Percentiles rank a stretch among this genome's conserved stretches.
Conservation (phyloP, 2,329 filamentous ascomycete genomes). For the Colletotrichum spinosum region DNA sequence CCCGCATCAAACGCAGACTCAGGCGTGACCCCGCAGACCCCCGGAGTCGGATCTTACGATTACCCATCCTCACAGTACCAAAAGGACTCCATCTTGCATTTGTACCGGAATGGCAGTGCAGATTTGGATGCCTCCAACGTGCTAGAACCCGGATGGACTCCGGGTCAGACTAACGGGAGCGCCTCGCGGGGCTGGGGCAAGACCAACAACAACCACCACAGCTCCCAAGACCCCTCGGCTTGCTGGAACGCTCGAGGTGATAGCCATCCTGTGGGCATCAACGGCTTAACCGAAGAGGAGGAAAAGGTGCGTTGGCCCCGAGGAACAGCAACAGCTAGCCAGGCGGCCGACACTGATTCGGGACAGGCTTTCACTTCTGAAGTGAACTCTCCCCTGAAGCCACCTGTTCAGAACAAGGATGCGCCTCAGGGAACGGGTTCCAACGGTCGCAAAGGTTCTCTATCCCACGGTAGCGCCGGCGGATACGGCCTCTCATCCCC, state of each 20-base stretch:
- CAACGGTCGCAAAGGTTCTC: conserved; percentile 83
- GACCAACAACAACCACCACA: conserved; percentile 76
- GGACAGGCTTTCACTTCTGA: conserved; percentile 81
- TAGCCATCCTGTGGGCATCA: conserved; percentile 77
- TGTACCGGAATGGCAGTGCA: conserved; percentile 66
- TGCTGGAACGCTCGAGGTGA: conserved; percentile 87
- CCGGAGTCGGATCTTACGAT: conserved; percentile 44
- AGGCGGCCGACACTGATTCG: conserved; percentile 21
- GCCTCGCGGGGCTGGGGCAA: conserved; percentile 80
- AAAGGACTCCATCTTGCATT: conserved; percentile 81
- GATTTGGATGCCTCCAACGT: conserved; percentile 70
- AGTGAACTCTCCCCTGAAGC: conserved; percentile 94
- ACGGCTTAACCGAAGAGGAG: conserved; percentile 74
- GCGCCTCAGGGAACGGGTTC: conserved; percentile 64
- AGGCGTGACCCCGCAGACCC: conserved; percentile 50
- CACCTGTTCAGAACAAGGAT: conserved; percentile 79
- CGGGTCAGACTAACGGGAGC: conserved; percentile 75
- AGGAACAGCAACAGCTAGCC: neutral
- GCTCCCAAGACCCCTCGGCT: conserved; percentile 84
- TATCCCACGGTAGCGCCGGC: conserved; percentile 76
- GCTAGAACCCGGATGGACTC: conserved; percentile 83
- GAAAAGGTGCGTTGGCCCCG: conserved; percentile 61
- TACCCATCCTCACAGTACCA: conserved; percentile 73
- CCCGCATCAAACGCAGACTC: conserved; percentile 41
- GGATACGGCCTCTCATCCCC: conserved; percentile 80